Percentiles rank a stretch among this genome's conserved stretches.
Evolutionary conservation across 2,329 filamentous ascomycete species (phyloP).

Genomic region (Acrocalymma vagum): DNA sequence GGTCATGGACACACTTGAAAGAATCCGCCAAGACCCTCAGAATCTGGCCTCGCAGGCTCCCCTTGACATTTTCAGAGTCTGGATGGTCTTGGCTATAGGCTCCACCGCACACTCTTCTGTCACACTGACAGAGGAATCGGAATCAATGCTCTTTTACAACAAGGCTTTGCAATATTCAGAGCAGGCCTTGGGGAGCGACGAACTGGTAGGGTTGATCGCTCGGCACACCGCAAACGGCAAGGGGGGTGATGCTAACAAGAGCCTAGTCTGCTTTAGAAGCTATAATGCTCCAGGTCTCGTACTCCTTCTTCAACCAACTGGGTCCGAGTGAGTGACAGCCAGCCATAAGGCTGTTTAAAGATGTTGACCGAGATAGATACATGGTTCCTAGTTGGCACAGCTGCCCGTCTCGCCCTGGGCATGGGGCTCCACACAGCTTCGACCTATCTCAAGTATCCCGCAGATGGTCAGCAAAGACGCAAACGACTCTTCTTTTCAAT

Average conservation of each 20-base stretch:
- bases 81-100: constrained; percentile 60
- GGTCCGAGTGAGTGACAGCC: no score
- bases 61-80: constrained; percentile 52
- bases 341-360: no score
- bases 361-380: no score
- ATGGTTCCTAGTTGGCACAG: constrained; percentile 57
- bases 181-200: constrained; percentile 54
- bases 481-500: constrained; percentile 58
- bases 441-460: constrained; percentile 14
- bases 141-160: constrained; percentile 4
- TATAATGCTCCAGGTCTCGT: constrained; percentile 57
- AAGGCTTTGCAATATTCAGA: constrained; percentile 53
- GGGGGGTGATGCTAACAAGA: no score
- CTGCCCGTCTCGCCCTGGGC: constrained; percentile 54
- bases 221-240: no score
- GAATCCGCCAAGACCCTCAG: constrained; percentile 14
- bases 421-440: constrained; percentile 51
- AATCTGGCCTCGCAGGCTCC: constrained; percentile 18
- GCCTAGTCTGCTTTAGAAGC: constrained; percentile 56
- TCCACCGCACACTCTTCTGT: constrained; percentile 56
- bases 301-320: constrained; percentile 59
- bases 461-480: constrained; percentile 45
- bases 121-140: constrained; percentile 50
- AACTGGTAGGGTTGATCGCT: no score
- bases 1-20: constrained; percentile 43